Base-by-base conservation (phyloP, 768 basidiomycete species). In the Tephrocybe sp. region DNA sequence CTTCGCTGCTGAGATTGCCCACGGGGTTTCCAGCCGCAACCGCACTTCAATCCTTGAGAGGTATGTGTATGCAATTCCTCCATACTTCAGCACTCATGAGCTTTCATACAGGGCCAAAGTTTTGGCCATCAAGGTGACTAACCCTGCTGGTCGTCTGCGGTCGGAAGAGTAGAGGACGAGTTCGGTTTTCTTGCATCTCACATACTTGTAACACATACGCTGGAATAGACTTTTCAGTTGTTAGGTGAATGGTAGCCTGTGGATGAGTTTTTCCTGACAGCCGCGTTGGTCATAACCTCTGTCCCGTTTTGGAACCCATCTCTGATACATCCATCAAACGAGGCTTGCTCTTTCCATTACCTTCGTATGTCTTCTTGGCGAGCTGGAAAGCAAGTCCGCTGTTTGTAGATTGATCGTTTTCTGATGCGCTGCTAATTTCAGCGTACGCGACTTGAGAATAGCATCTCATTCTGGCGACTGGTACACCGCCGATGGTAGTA, bases 1-100 rank as follows among this genome's bases (percentile, higher is more conserved):
- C 63, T 98, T 88, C 67, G 86, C 94, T 42, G 97, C 94, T 46
- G 92, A 95, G 69, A 93, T 99, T 61, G 97, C 97, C 45, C 94
- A 97, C 80, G 86, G 83, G 59, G 94, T 99, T 57, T 91, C 87
- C 75, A 90, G 89, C 78, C 87, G 91, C 68, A 97, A 98, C 80
- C 90, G 97, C 60, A 84, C 85, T 47, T 73, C 79, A 49, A 94
- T 99, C 60, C 74, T 98, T 43, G 92, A 94, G 72, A 81, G 94
- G 87, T 90, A 55, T 36, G 74, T 68, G 43, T 19, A 3, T 16
- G 31, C n/a, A 25, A 38, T 10, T 21, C 23, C 6, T 15, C 8
- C 42, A 50, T 22, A 48, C 21, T 42, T 57, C 33, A 54, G 50
- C 45, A 43, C 46, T 27, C 47, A 38, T 38, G 27, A 29, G 11